Evolutionary conservation across 75 land plant genomes (phyloP).

Genomic region (Isoetes taiwanensis): DNA sequence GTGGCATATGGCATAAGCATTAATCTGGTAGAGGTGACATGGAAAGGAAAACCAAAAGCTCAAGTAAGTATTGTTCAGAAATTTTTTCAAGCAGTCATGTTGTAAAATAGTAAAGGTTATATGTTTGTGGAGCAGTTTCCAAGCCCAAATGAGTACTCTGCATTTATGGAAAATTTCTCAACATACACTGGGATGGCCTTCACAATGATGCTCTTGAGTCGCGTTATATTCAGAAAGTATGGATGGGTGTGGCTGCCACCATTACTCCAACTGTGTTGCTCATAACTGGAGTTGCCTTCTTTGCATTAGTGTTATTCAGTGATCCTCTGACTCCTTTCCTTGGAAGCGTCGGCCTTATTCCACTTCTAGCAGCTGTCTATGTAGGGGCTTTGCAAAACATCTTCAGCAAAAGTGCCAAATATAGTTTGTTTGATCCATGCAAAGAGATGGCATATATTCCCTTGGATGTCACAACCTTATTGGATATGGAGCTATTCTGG

Average conservation of each 20-base stretch:
- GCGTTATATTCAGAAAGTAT: neutral
- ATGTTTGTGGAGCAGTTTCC: constrained; percentile 2
- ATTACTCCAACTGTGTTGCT: neutral
- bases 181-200: neutral
- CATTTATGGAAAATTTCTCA: constrained; percentile 3
- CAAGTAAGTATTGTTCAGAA: neutral
- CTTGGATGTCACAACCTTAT: too few relatives aligned
- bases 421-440: constrained; percentile 4
- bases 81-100: too few relatives aligned
- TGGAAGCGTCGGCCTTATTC: neutral
- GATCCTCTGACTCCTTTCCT: neutral
- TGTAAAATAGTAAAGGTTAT: too few relatives aligned
- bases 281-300: neutral
- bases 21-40: constrained; percentile 4
- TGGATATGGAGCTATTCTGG: too few relatives aligned
- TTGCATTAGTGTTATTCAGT: constrained; percentile 1
- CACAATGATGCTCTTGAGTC: constrained; percentile 2
- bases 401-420: constrained; percentile 5
- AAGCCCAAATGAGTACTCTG: constrained; percentile 5
- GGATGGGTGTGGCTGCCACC: constrained; percentile 6
- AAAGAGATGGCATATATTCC: constrained; percentile 8
- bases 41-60: constrained; percentile 4
- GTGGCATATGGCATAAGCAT: constrained; percentile 3
- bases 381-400: constrained; percentile 1
- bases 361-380: neutral